Conservation (phyloP, 2,329 filamentous ascomycete genomes). For the Scleromitrula shiraiana region DNA sequence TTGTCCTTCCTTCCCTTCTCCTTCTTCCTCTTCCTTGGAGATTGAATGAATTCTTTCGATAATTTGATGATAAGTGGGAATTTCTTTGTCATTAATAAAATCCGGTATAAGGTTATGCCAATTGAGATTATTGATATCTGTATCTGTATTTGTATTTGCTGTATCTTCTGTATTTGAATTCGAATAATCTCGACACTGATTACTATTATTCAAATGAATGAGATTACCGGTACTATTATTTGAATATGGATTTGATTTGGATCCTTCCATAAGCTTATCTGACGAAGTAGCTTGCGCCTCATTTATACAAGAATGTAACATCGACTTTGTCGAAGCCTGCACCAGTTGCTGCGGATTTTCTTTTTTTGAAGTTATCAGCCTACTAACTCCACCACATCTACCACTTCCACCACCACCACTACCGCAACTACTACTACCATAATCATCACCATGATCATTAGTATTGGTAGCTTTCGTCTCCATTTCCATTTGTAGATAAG, state of each 20-base stretch:
- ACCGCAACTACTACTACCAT: no score
- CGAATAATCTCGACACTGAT: no score
- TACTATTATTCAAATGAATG: not conserved
- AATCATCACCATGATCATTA: no score
- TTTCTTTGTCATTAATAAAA: not conserved
- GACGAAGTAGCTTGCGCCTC: slow-evolving; percentile 9
- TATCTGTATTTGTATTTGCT: not conserved
- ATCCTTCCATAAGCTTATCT: slow-evolving; percentile 8
- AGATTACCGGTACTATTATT: slow-evolving; percentile 7
- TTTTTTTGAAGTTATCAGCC: not conserved
- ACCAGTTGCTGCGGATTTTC: slow-evolving; percentile 8
- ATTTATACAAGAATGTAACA: slow-evolving; percentile 2
- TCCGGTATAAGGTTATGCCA: not conserved
- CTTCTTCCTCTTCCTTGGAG: not conserved
- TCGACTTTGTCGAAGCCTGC: not conserved
- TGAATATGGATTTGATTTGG: not conserved
- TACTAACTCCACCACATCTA: not conserved
- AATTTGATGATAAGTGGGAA: not conserved
- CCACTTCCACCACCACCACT: no score
- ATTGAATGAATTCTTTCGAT: no score
- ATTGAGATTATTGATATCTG: no score
- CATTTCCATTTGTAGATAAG: no score
- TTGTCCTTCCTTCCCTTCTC: no score
- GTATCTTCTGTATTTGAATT: not conserved
- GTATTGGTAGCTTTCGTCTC: no score